Base-by-base conservation (phyloP, 2,329 filamentous ascomycete genomes). In the Domatiomyces globalis region DNA sequence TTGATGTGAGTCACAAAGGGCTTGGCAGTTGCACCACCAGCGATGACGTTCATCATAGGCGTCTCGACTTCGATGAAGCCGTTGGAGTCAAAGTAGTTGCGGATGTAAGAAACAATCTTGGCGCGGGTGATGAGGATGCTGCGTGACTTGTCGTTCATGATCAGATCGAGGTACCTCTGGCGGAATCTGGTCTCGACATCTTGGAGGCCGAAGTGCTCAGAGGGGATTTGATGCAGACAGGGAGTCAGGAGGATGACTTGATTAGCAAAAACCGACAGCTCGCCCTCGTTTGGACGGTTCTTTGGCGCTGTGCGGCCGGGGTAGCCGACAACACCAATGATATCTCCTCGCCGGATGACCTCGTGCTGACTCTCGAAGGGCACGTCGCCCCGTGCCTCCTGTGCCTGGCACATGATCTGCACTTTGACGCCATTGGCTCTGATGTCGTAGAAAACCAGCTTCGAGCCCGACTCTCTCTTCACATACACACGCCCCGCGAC, bases 1-100 rank as follows among this genome's bases (percentile, higher is more conserved):
- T 98, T 98, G 74, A 96, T 92, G 69, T 94, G 85, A 12, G 92
- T 96, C 60, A 85, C 76, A 71, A 98, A 98, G 4, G 92, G 92
- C 73, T 85, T 88, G 53, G 92, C 92, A 1, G 92, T 96, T 33
- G 92, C 92, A 65, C 92, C 92, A 61, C 92, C 94, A 27, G 92
- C 88, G 65, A 95, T 94, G 63, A 85, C 80, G 67, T 95, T 94
- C 79, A 98, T 89, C 80, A 96, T 95, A 4, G 92, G 90, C 0
- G 92, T 98, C 72, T 96, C 87, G 22, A 96, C 89, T 67, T 95
- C 89, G 51, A 88, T 76, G 68, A 98, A 98, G 62, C 90, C 86
- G 50, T 84, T 78, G 60, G 83, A 79, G 63, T 95, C 86, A 61
- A 98, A 87, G 76, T 84, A 98, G 62, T 80, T 78, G 60, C 92